Base-by-base conservation (phyloP, 192 early-diverging fungal genomes). In the Geranomyces variabilis region DNA sequence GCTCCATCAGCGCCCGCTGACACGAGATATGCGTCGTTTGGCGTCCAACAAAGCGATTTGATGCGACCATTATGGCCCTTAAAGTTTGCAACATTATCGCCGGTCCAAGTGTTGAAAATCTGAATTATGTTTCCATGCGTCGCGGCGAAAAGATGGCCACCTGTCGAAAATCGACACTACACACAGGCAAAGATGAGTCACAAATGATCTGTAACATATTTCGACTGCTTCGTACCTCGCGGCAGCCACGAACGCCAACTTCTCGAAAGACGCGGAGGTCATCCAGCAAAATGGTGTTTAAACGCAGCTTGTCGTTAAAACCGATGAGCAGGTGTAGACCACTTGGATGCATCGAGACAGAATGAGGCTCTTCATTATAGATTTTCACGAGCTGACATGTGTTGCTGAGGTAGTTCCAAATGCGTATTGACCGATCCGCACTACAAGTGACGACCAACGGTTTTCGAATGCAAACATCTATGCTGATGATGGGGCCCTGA, bases 21-120 rank as follows among this genome's bases (percentile, higher is more conserved):
- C 2, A 88, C 84, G 13, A 88, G 71, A 15, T 70, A 41, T 1
- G 70, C 47, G 73, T 88, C 87, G 59, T 86, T 85, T 2, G 80
- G 73, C 15, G 83, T 76, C 81, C 81, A 88, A 64, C 77, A 59
- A 17, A 88, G 66, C 1, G 79, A 80, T 33, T 75, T 64, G 24
- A 88, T 73, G 60, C 85, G 83, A 21, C 83, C 83, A 63, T 83
- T 87, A 63, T 88, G 87, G 2, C 82, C 87, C 53, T 85, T 88
- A 31, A 88, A 68, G 56, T 78, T 86, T n/a, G 76, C 79, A 5
- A 89, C 53, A 64, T 81, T 80, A 45, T 89, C 86, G 68, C 85
- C 87, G 46, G 75, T 83, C 86, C 86, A 89, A 0, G 87, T 89
- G 8, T 74, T 77, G 70, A 84, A 89, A 19, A 89, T 80, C 64